Percentiles rank a stretch among this genome's conserved stretches.
Evolutionary conservation across 2,329 filamentous ascomycete genomes (phyloP).

Genomic region (Alternaria triticimaculans): DNA sequence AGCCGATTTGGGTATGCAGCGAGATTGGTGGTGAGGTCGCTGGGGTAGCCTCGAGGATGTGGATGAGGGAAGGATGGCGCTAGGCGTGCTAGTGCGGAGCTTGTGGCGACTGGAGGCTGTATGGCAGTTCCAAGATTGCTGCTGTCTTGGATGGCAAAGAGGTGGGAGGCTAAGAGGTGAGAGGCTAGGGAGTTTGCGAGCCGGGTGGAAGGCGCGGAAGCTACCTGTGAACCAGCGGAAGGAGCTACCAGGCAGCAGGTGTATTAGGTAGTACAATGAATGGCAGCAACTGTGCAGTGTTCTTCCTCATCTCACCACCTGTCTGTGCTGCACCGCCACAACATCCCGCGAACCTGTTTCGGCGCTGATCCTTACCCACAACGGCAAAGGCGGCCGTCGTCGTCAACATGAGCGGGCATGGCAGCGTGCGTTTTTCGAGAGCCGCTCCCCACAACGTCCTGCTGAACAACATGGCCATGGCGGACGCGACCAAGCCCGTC

Average conservation of each 20-base stretch:
- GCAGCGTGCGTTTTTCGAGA: slow-evolving; percentile 37
- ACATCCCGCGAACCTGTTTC: slow-evolving; percentile 8
- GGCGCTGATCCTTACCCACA: slow-evolving; percentile 17
- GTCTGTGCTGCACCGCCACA: slow-evolving; percentile 16
- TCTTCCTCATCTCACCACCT: not conserved
- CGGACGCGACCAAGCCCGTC: slow-evolving; percentile 38
- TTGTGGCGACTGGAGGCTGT: not conserved
- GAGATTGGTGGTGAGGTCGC: not conserved
- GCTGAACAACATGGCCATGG: slow-evolving; percentile 25
- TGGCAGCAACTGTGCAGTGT: too few species aligned
- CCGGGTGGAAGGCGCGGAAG: not conserved
- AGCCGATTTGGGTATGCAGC: not conserved
- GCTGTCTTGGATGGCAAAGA: not conserved
- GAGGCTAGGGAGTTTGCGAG: not conserved
- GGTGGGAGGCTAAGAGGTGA: not conserved
- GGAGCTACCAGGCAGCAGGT: not conserved
- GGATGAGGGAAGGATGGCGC: not conserved
- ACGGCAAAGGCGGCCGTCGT: slow-evolving; percentile 6
- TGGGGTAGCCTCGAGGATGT: not conserved
- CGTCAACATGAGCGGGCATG: slow-evolving; percentile 30
- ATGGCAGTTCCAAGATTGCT: not conserved
- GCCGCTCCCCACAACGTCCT: slow-evolving; percentile 24
- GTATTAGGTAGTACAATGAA: not conserved
- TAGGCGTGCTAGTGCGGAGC: not conserved
- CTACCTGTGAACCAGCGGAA: not conserved